Evolutionary conservation across 306 rosid species (phyloP).

Genomic region (Prunus davidiana): DNA sequence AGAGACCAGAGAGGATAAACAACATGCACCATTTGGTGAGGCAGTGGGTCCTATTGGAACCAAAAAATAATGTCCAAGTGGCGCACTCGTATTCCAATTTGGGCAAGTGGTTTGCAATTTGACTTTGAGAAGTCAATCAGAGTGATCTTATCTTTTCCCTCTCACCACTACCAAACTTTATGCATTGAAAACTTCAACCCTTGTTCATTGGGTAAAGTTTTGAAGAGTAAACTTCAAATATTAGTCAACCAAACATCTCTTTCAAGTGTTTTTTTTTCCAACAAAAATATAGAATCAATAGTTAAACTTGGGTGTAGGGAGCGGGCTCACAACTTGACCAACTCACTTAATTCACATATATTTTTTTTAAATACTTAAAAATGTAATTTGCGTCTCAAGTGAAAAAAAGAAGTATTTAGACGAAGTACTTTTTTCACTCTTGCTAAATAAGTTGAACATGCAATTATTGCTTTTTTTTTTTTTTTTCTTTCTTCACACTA

Average conservation of each 20-base stretch:
- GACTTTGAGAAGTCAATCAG: background rate
- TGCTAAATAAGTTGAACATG: no score
- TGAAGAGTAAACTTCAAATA: background rate
- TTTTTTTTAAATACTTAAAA: no score
- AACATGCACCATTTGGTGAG: background rate
- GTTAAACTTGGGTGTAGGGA: no score
- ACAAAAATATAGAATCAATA: no score
- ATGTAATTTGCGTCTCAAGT: no score
- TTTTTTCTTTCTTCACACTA: no score
- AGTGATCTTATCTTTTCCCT: background rate
- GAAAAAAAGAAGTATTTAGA: no score
- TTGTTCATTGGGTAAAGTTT: background rate
- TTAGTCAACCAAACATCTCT: background rate
- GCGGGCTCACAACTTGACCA: no score
- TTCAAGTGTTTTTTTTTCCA: background rate
- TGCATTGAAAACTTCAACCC: background rate
- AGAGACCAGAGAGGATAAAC: background rate
- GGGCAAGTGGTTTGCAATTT: background rate
- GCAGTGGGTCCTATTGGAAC: background rate
- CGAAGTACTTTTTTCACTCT: no score
- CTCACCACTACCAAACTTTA: background rate
- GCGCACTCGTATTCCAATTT: background rate
- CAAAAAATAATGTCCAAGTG: background rate
- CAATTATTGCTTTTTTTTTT: no score
- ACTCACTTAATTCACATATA: no score